Base-by-base conservation (phyloP, 345 rosid species). In the Populus simonii region DNA sequence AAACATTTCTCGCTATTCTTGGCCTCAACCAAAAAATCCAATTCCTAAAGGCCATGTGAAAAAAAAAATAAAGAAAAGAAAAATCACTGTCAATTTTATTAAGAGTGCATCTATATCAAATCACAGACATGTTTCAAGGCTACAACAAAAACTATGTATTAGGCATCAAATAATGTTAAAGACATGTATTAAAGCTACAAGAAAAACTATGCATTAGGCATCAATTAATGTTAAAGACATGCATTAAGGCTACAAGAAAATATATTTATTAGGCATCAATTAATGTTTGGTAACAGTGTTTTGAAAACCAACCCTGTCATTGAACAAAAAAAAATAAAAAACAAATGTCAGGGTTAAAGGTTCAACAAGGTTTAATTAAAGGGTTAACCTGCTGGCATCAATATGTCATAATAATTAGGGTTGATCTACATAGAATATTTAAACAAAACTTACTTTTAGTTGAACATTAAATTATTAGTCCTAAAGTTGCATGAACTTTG, bases 21-120 rank as follows among this genome's bases (percentile, higher is more conserved):
- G 51, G 97, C 99, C 89, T 96, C 99, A 47, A 85, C 81, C 89
- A 93, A 85, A 88, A 96, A 96, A 85, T 96, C 91, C 62, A 96
- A 85, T 80, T 96, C 99, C 99, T 92, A 90, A 83, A 23, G 17
- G 12, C 31, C 71, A 75, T 13, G 49, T 3, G 65, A 3, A 31
- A 62, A 61, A 65, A 15, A 45, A 11, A 2, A 41, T 15, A 61
- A 65, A 13, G 1, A 33, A 11, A 17, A 71, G 33, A 36, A 71
- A 49, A 71, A 43, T 22, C 70, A 69, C 16, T 18, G 70, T 70
- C 63, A 7, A 4, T 33, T 29, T 5, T 27, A n/a, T 43, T 39
- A 39, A 36, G n/a, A 22, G 35, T 31, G 43, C 66, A 53, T 72
- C 31, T 11, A 8, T 47, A 15, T 27, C 16, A 70, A 70, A 13